phyloP scores from a whole-genome alignment of 108 stramenopile genomes.

The Schizochytrium sp. region DNA sequence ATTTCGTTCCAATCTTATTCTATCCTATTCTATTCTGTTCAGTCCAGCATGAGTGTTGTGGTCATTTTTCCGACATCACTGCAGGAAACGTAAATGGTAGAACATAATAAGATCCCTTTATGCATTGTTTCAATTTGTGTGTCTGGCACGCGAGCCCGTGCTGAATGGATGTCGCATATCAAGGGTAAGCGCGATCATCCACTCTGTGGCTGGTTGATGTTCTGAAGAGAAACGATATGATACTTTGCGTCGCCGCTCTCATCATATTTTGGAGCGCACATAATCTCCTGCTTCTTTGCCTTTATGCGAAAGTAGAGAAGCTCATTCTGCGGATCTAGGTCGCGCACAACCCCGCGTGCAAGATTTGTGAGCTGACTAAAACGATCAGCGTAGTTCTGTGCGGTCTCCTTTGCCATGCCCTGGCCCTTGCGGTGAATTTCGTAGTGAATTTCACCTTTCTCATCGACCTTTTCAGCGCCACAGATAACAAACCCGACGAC shows the following conservation, averaged over 20 bases:
- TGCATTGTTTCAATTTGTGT: no score
- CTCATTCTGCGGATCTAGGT: background rate
- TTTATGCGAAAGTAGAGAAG: background rate
- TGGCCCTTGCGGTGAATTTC: conserved; percentile 5
- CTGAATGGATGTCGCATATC: no score
- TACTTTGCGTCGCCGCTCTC: background rate
- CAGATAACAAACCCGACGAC: background rate
- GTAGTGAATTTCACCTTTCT: background rate
- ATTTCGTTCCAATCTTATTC: no score
- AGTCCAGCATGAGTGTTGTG: no score
- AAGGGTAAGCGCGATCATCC: no score
- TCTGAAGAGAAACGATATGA: background rate
- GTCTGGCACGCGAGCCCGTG: no score
- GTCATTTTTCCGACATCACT: no score
- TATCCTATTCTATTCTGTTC: no score
- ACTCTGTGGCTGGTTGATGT: background rate
- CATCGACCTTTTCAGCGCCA: background rate
- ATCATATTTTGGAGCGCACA: background rate
- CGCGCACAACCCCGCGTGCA: background rate
- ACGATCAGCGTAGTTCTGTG: background rate
- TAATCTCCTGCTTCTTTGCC: conserved; percentile 5
- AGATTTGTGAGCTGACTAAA: conserved; percentile 4
- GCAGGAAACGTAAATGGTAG: no score
- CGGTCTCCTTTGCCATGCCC: background rate
- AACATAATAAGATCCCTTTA: no score